Conservation (phyloP, 2,329 filamentous ascomycete species). For the Colletotrichum sp. region DNA sequence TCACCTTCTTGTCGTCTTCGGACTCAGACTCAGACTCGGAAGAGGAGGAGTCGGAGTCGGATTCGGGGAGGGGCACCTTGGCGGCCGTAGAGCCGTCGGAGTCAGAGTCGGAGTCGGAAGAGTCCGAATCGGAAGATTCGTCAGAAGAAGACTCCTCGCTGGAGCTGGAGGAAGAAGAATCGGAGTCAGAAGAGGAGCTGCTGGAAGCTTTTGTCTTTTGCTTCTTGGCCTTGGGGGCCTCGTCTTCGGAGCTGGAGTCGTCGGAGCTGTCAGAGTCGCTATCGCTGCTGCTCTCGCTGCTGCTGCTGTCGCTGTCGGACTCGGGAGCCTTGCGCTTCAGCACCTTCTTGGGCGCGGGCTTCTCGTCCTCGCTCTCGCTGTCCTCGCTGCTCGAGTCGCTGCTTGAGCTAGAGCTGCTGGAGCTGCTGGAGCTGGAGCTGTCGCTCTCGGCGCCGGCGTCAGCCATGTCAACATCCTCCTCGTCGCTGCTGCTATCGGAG, state of each 20-base stretch:
- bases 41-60: constrained; percentile 43
- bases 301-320: constrained; percentile 26
- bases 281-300: constrained; percentile 33
- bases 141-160: constrained; percentile 21
- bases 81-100: not conserved
- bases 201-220: constrained; percentile 43
- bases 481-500: constrained; percentile 37
- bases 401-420: constrained; percentile 37
- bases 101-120: constrained; percentile 32
- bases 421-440: constrained; percentile 40
- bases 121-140: constrained; percentile 39
- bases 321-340: constrained; percentile 47
- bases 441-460: constrained; percentile 40
- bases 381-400: constrained; percentile 30
- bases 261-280: constrained; percentile 32
- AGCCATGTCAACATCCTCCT: constrained; percentile 52
- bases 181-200: constrained; percentile 33
- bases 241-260: constrained; percentile 50
- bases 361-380: constrained; percentile 21
- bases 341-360: constrained; percentile 25
- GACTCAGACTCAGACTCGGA: constrained; percentile 41
- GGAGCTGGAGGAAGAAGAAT: constrained; percentile 32
- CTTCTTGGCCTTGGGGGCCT: constrained; percentile 59
- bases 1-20: constrained; percentile 25
- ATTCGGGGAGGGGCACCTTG: constrained; percentile 20